phyloP scores from a whole-genome alignment of 441 rosid genomes.

The Eruca vesicaria region DNA sequence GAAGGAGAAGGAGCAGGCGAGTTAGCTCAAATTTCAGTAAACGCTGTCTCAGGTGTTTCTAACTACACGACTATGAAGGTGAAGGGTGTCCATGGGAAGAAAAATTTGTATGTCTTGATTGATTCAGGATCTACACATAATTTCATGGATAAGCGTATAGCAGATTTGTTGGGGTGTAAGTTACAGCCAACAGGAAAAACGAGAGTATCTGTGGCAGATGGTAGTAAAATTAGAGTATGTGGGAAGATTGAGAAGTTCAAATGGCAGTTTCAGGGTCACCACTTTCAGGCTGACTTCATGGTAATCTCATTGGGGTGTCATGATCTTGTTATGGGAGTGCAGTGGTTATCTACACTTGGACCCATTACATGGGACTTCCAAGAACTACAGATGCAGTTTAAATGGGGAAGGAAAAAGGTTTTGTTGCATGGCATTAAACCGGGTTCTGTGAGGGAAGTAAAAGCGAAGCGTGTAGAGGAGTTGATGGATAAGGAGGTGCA shows the following conservation, averaged over 20 bases:
- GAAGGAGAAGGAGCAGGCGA: background rate
- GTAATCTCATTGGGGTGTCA: background rate
- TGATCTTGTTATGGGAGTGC: background rate
- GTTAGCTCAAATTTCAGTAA: background rate
- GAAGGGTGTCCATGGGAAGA: background rate
- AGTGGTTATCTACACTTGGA: background rate
- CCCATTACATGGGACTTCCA: background rate
- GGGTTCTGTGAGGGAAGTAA: no score
- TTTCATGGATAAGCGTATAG: background rate
- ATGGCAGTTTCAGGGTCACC: background rate
- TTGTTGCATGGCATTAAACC: background rate
- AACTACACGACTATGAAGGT: background rate
- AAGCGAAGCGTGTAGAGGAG: no score
- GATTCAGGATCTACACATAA: background rate
- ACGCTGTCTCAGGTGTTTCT: background rate
- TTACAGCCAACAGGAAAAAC: background rate
- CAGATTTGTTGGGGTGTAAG: background rate
- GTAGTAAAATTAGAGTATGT: background rate
- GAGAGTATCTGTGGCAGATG: background rate
- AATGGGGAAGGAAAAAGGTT: background rate
- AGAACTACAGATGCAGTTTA: background rate
- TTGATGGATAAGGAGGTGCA: background rate
- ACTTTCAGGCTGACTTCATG: background rate
- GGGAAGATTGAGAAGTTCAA: background rate
- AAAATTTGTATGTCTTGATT: background rate